Evolutionary conservation across 257 asterid species (phyloP).

Genomic region (Przewalskia tangutica): DNA sequence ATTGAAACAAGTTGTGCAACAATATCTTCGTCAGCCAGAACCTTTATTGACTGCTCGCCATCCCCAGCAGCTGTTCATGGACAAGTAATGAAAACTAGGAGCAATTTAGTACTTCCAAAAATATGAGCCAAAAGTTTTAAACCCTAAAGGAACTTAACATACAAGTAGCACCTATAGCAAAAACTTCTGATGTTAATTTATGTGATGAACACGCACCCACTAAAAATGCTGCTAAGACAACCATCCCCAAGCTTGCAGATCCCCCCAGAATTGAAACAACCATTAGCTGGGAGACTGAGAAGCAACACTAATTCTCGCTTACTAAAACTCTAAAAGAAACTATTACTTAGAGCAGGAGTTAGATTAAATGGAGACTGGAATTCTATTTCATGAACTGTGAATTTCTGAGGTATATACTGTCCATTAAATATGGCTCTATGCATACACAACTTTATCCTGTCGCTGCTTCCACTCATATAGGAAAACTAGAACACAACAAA

Average conservation of each 20-base stretch:
- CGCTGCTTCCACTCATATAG: not conserved
- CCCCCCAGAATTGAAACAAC: not conserved
- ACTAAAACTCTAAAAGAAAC: not conserved
- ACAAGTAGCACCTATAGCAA: not conserved
- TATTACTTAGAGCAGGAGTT: not conserved
- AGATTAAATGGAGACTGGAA: not conserved
- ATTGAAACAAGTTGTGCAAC: constrained; percentile 72
- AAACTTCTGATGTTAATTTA: not conserved
- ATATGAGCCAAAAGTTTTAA: not conserved
- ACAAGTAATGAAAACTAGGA: constrained; percentile 7
- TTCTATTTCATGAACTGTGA: not conserved
- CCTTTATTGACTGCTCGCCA: constrained; percentile 15
- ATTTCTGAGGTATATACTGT: not conserved
- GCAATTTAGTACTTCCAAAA: not conserved
- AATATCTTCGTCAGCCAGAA: constrained; percentile 48
- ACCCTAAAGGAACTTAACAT: not conserved
- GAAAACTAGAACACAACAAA: not conserved
- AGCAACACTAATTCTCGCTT: not conserved
- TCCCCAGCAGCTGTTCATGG: constrained; percentile 39
- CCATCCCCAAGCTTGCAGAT: not conserved
- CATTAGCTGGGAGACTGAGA: not conserved
- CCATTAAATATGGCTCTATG: not conserved
- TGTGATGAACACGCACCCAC: not conserved
- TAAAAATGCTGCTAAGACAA: not conserved
- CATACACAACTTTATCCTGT: not conserved